Base-by-base conservation (phyloP, 2,329 filamentous ascomycete genomes). In the Fusarium falciforme region DNA sequence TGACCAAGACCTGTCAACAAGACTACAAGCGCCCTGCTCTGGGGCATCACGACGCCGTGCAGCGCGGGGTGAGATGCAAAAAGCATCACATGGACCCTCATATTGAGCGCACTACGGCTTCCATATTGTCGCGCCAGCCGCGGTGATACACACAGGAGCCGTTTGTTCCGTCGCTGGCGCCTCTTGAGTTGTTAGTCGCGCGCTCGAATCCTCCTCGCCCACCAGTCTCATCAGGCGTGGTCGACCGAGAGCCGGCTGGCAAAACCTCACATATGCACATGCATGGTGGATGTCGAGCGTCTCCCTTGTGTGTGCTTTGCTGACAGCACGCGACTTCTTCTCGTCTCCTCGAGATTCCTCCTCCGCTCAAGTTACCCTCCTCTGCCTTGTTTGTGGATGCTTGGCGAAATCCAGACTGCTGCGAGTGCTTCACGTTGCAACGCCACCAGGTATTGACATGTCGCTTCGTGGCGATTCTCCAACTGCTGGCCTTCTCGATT, bases 401-500 rank as follows among this genome's bases (percentile, higher is more conserved):
- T 61, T 69, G 72, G 66, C 59, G 61, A 33, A 38, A 68, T 69
- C 60, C 47, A 71, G 64, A 64, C 47, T 64, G 68, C 54, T 68
- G 64, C 38, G 55, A 49, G n/a, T 42, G 44, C 52, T 65, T 61
- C 66, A 61, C 47, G 33, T 62, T 40, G 47, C 27, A 29, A 55
- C 49, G 35, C 49, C 69, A 61, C 38, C n/a, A 27, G 36, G 16
- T 25, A 35, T 54, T 52, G 49, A 55, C 31, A 59, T 68, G 36
- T 35, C 47, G 42, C 55, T 67, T 27, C 54, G 49, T 65, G 29
- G 40, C 38, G 58, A 60, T 42, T 61, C 61, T 58, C 60, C 64
- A 65, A 42, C 44, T 22, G n/a, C 10, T 62, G 36, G 61, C 29
- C 58, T 40, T 54, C 2, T 66, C 17, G 25, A 55, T 61, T 61